Evolutionary conservation across 345 rosid species (phyloP).

Genomic region (sweet orange (Citrus sinensis)): DVS_A1.0 CM039164.1:26052501-26053000

Average conservation of each 20-base stretch:
- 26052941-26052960: slow-evolving; percentile 13
- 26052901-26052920: neutral
- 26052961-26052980: slow-evolving; percentile 9
- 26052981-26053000: slow-evolving; percentile 23
- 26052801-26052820: neutral
- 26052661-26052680: neutral
- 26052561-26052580: slow-evolving; percentile 47
- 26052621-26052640: neutral
- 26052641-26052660: neutral
- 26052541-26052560: slow-evolving; percentile 57
- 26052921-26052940: neutral
- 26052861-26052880: neutral
- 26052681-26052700: neutral
- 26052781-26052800: neutral
- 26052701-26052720: neutral
- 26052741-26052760: neutral
- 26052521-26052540: slow-evolving; percentile 64
- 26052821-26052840: neutral
- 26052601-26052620: neutral
- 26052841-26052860: neutral
- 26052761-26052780: neutral
- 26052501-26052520: slow-evolving; percentile 50
- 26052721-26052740: neutral
- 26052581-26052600: slow-evolving; percentile 5
- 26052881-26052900: neutral